Conservation (phyloP, 2,329 filamentous ascomycete genomes). For the Fusarium coffeatum region DNA sequence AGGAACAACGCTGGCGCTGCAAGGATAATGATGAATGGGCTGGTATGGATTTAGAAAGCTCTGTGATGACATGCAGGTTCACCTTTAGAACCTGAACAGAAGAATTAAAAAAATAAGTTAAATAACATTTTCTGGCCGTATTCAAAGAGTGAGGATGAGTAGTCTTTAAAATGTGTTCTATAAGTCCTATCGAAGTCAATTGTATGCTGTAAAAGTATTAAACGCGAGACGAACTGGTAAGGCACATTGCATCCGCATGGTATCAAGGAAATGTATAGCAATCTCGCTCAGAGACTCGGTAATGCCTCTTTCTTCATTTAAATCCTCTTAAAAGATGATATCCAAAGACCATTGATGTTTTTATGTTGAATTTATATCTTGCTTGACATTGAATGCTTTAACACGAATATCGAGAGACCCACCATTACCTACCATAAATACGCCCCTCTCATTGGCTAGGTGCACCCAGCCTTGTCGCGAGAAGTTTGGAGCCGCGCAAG, state of each 20-base stretch:
- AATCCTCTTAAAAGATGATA: background rate
- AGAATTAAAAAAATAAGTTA: slow-evolving; percentile 21
- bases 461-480: slow-evolving; percentile 52
- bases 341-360: background rate
- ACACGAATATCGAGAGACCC: slow-evolving; percentile 24
- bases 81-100: slow-evolving; percentile 29
- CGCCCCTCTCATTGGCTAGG: slow-evolving; percentile 44
- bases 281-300: background rate
- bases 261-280: too few species aligned
- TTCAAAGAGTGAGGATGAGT: background rate
- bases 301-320: too few species aligned
- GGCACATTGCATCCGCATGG: background rate
- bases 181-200: background rate
- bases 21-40: slow-evolving; percentile 45
- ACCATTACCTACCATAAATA: slow-evolving; percentile 15
- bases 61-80: slow-evolving; percentile 37
- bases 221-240: background rate
- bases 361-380: background rate
- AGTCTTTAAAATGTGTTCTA: background rate
- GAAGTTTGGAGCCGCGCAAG: slow-evolving; percentile 52
- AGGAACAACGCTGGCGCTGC: slow-evolving; percentile 40
- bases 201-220: background rate
- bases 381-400: background rate
- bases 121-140: background rate
- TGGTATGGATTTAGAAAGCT: slow-evolving; percentile 45